phyloP scores from a whole-genome alignment of 768 basidiomycete species.

The Baorangia bicolor region DNA sequence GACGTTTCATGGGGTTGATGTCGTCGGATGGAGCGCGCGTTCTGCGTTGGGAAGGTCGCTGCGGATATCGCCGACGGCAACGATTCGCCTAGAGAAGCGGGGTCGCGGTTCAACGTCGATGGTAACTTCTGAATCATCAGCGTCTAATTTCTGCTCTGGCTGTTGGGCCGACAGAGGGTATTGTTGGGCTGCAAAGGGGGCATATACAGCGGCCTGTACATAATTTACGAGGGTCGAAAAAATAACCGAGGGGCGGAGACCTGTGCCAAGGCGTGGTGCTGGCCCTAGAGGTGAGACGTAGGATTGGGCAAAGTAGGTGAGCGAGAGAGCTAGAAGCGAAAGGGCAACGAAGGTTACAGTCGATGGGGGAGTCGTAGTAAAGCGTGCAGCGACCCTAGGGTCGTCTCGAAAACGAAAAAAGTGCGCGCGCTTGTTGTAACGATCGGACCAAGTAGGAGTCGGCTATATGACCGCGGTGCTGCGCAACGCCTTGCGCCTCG shows the following conservation, averaged over 20 bases:
- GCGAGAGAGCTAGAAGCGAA: constrained; percentile 29
- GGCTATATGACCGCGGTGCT: constrained; percentile 12
- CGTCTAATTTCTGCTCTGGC: neutral
- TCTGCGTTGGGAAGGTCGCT: constrained; percentile 82
- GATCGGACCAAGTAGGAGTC: constrained; percentile 14
- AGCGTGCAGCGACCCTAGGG: neutral
- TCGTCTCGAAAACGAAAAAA: constrained; percentile 4
- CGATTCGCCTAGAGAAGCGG: constrained; percentile 50
- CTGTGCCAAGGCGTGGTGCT: constrained; percentile 31
- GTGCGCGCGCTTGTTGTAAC: neutral
- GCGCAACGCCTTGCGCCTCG: constrained; percentile 19
- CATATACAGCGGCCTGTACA: constrained; percentile 21
- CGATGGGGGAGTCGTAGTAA: constrained; percentile 24
- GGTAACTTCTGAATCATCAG: constrained; percentile 8
- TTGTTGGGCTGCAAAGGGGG: constrained; percentile 23
- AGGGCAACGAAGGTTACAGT: constrained; percentile 20
- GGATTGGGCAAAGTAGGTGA: constrained; percentile 32
- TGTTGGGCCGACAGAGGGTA: constrained; percentile 7
- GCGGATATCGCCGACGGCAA: constrained; percentile 91
- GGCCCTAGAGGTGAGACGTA: constrained; percentile 32
- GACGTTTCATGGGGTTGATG: too few relatives aligned
- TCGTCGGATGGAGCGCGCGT: constrained; percentile 73
- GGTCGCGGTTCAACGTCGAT: constrained; percentile 29
- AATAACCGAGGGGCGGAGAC: constrained; percentile 19
- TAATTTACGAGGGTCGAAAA: constrained; percentile 27